phyloP scores from a whole-genome alignment of 371 early-diverging fungal species.

The Catenaria anguillulae region DNA sequence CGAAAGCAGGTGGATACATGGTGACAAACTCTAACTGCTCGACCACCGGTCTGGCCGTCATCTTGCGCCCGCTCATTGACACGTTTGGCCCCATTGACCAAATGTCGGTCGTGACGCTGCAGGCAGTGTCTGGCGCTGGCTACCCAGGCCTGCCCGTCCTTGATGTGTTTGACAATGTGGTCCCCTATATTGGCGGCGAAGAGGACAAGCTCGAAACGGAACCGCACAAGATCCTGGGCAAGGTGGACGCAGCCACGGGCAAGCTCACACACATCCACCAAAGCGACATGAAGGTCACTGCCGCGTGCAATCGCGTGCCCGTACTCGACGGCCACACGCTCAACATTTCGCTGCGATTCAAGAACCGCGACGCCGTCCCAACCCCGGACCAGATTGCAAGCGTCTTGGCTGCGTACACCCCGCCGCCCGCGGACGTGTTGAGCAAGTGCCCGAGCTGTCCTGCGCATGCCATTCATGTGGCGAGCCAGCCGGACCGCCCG shows the following conservation, averaged over 20 bases:
- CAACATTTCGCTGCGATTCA: slow-evolving; percentile 71
- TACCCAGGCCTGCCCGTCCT: slow-evolving; percentile 89
- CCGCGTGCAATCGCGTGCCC: slow-evolving; percentile 90
- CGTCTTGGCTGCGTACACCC: slow-evolving; percentile 50
- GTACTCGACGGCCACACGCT: slow-evolving; percentile 92
- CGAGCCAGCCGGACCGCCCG: slow-evolving; percentile 58
- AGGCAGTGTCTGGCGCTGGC: slow-evolving; percentile 92
- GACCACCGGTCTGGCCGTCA: slow-evolving; percentile 82
- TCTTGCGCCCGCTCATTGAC: slow-evolving; percentile 77
- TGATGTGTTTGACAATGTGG: slow-evolving; percentile 86
- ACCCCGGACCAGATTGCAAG: slow-evolving; percentile 47
- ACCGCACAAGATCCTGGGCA: slow-evolving; percentile 79
- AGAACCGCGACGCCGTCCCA: slow-evolving; percentile 29
- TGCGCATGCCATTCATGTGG: slow-evolving; percentile 58
- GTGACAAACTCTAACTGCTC: slow-evolving; percentile 97
- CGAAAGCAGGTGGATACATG: slow-evolving; percentile 65
- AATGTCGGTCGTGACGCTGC: slow-evolving; percentile 68
- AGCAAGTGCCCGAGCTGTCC: slow-evolving; percentile 39
- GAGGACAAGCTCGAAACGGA: slow-evolving; percentile 95
- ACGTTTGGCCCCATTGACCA: slow-evolving; percentile 60
- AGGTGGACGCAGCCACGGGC: slow-evolving; percentile 31
- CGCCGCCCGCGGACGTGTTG: slow-evolving; percentile 55
- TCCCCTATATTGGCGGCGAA: slow-evolving; percentile 89
- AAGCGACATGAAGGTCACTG: slow-evolving; percentile 58
- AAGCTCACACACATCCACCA: no score